Evolutionary conservation across 441 rosid species (phyloP), one percentile per base, ranked within the genome.

Genomic region (Gossypium aridum): DNA sequence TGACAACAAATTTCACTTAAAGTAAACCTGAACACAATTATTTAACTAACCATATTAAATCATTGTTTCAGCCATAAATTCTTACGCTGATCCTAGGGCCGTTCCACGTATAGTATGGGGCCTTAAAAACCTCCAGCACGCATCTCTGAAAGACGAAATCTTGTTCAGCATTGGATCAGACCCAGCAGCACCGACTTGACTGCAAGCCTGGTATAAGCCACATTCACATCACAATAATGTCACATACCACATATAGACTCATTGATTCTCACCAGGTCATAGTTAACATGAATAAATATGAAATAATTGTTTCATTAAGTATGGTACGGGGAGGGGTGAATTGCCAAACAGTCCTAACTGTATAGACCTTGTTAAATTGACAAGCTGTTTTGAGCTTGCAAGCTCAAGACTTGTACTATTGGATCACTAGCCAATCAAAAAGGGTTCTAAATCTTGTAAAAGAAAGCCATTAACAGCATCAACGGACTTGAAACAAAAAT

Each of bases 31-130:
- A 64, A 25, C 63, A 74, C 37, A 70, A 73, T 34, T 61, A 51
- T 28, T 9, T 73, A 19, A 20, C 71, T 64, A 26, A 69, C 34
- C 64, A 64, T 66, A n/a, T 13, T 47, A 20, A 69, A 79, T 45
- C 25, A 78, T 45, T 53, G 66, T 23, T 73, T 22, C 25, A 70
- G 47, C 69, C 43, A 64, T 16, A 17, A 43, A 45, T 19, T 78
- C 96, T 79, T 59, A 92, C 97, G 75, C 76, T 60, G 98, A 92
- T 39, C 97, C 99, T 76, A 94, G 80, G 77, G 91, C 86, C 22
- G 98, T 92, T 82, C 99, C 99, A 2, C 98, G 91, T 70, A 94
- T 94, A 1, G 99, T 94, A 76, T 94, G 99, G 8, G 99, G 99
- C 84, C 99, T 88, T 45, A 94, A 84, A 83, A 94, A 94, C 86